These are phyloP conservation scores for Ophiostoma australiae DNA, from an alignment of 2,329 filamentous ascomycete species.

Conservation along the genomic window DNA sequence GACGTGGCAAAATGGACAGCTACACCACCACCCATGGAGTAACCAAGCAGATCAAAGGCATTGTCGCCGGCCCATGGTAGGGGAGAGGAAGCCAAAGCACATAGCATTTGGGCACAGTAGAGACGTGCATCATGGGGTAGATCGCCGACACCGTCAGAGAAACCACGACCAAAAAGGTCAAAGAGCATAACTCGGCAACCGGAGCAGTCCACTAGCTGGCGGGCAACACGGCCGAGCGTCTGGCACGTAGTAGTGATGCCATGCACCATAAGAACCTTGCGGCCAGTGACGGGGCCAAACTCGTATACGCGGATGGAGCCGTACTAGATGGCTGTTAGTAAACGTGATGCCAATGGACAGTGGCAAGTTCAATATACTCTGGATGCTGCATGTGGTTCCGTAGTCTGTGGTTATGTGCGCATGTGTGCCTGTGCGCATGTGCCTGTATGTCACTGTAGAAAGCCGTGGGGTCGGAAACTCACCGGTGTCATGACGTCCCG, in stretches of 20 bases:
- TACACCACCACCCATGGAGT: slow-evolving; percentile 77
- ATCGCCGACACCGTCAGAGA: slow-evolving; percentile 58
- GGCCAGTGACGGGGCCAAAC: slow-evolving; percentile 68
- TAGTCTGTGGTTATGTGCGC: no score
- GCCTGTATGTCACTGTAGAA: neutral
- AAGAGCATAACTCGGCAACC: slow-evolving; percentile 80
- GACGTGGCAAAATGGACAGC: slow-evolving; percentile 67
- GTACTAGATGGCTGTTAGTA: slow-evolving; percentile 43
- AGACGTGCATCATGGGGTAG: slow-evolving; percentile 68
- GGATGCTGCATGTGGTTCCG: neutral
- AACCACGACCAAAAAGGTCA: slow-evolving; percentile 66
- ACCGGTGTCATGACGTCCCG: slow-evolving; percentile 67
- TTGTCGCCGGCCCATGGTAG: slow-evolving; percentile 59
- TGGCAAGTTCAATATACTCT: slow-evolving; percentile 4
- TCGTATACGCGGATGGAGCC: slow-evolving; percentile 75
- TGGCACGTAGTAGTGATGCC: slow-evolving; percentile 80
- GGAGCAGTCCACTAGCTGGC: slow-evolving; percentile 55
- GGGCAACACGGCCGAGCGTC: slow-evolving; percentile 62
- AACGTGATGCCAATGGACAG: slow-evolving; percentile 7
- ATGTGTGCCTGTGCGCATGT: neutral
- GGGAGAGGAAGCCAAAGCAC: slow-evolving; percentile 64
- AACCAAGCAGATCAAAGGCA: slow-evolving; percentile 66
- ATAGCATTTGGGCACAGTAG: slow-evolving; percentile 66
- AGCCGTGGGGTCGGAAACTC: slow-evolving; percentile 27
- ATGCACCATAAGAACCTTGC: slow-evolving; percentile 72